Evolutionary conservation across 148 eudicot genomes (phyloP).

Genomic region (Heliamphora exappendiculata): DNA sequence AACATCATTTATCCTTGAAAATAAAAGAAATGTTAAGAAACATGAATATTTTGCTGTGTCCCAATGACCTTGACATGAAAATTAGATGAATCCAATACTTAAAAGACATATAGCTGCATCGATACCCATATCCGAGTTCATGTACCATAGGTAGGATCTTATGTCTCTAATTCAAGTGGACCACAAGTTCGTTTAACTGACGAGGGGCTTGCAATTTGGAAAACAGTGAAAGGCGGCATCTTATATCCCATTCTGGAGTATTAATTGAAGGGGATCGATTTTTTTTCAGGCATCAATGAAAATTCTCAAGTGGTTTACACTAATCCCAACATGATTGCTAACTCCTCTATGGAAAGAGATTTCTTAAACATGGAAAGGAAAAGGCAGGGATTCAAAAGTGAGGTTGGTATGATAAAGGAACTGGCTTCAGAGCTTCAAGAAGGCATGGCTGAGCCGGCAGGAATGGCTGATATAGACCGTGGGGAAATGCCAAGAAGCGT

Average conservation of each 20-base stretch:
- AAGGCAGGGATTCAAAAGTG: constrained; percentile 24
- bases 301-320: constrained; percentile 35
- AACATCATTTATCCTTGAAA: too few relatives aligned
- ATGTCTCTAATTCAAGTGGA: constrained; percentile 48
- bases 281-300: constrained; percentile 31
- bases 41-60: too few relatives aligned
- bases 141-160: constrained; percentile 43
- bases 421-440: constrained; percentile 39
- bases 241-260: constrained; percentile 44
- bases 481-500: constrained; percentile 35
- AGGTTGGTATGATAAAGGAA: constrained; percentile 32
- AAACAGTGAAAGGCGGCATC: constrained; percentile 34
- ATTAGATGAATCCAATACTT: too few relatives aligned
- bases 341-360: constrained; percentile 27
- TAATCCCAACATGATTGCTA: constrained; percentile 25
- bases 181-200: constrained; percentile 28
- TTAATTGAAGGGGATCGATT: constrained; percentile 33
- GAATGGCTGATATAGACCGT: constrained; percentile 30
- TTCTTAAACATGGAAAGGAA: constrained; percentile 33
- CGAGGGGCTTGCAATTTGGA: constrained; percentile 38
- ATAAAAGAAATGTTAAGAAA: too few relatives aligned
- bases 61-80: too few relatives aligned
- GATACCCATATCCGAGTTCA: too few relatives aligned
- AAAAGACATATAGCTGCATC: too few relatives aligned
- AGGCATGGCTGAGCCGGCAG: constrained; percentile 32